Conservation (phyloP, 148 eudicot species). For the Dysphania ambrosioides region DNA sequence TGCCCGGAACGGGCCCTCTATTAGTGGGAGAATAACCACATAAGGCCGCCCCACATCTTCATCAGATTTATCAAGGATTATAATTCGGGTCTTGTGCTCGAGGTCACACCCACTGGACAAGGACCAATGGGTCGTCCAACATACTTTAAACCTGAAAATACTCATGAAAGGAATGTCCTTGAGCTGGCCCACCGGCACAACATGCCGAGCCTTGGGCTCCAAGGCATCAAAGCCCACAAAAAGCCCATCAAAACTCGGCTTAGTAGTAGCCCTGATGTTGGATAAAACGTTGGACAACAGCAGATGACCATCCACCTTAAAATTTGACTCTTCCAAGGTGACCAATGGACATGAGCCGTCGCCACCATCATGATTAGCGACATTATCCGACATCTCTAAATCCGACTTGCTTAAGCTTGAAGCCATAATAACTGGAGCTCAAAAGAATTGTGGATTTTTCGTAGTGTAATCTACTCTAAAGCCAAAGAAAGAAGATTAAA, state of each 20-base stretch:
- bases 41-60: slow-evolving; percentile 49
- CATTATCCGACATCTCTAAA: slow-evolving; percentile 30
- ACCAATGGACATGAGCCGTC: slow-evolving; percentile 23
- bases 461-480: not conserved
- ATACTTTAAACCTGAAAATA: slow-evolving; percentile 86
- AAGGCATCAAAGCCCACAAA: slow-evolving; percentile 61
- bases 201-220: slow-evolving; percentile 45
- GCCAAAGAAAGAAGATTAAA: not conserved
- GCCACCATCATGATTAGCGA: slow-evolving; percentile 5
- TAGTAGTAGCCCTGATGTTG: slow-evolving; percentile 33
- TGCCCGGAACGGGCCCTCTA: slow-evolving; percentile 76
- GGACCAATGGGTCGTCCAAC: slow-evolving; percentile 96
- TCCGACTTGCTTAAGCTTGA: slow-evolving; percentile 48
- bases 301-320: slow-evolving; percentile 57
- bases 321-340: slow-evolving; percentile 43
- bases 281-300: slow-evolving; percentile 61
- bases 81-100: slow-evolving; percentile 74
- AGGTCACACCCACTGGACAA: slow-evolving; percentile 69
- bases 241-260: slow-evolving; percentile 44
- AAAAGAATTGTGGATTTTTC: not conserved
- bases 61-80: slow-evolving; percentile 52
- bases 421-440: slow-evolving; percentile 47
- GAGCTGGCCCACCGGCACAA: slow-evolving; percentile 63
- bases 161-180: slow-evolving; percentile 63
- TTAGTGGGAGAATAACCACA: slow-evolving; percentile 57